These are phyloP conservation scores for Vickermania spadyakhi DNA, from an alignment of 208 protist species.

Conservation along the genomic window DNA sequence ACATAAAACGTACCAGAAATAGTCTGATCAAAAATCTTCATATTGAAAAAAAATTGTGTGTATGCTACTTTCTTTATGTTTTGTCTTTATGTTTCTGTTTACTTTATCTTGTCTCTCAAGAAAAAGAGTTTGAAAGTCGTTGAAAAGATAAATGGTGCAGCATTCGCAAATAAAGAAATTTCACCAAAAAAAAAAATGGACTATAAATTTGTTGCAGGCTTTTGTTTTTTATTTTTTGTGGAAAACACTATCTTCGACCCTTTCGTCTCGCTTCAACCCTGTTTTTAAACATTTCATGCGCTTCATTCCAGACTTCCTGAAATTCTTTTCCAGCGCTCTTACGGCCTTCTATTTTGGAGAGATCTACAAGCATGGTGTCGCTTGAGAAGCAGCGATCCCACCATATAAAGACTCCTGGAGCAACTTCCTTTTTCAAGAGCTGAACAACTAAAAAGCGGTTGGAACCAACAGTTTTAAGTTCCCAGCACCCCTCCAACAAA, in stretches of 20 bases:
- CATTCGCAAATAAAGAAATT: not conserved
- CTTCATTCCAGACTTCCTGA: conserved; percentile 45
- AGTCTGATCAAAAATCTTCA: conserved; percentile 6
- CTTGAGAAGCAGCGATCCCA: conserved; percentile 65
- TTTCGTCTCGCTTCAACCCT: too few species aligned
- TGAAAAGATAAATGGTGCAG: not conserved
- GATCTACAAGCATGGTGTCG: conserved; percentile 42
- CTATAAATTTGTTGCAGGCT: too few species aligned
- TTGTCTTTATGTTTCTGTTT: too few species aligned
- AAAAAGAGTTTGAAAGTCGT: not conserved
- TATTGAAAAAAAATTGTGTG: conserved; percentile 1
- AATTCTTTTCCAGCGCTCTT: conserved; percentile 20
- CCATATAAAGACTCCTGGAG: conserved; percentile 49
- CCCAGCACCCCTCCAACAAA: conserved; percentile 65
- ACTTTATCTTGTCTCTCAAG: too few species aligned
- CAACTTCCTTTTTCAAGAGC: conserved; percentile 58
- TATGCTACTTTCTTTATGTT: not conserved
- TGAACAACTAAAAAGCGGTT: conserved; percentile 55
- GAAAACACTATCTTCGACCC: too few species aligned
- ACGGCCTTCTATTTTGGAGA: conserved; percentile 28
- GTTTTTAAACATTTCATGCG: conserved; percentile 57
- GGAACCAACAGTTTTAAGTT: conserved; percentile 38
- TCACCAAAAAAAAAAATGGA: not conserved
- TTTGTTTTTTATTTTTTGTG: too few species aligned
- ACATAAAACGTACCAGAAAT: conserved; percentile 4